Evolutionary conservation across 345 rosid species (phyloP).

Genomic region (Alliaria petiolata): DNA sequence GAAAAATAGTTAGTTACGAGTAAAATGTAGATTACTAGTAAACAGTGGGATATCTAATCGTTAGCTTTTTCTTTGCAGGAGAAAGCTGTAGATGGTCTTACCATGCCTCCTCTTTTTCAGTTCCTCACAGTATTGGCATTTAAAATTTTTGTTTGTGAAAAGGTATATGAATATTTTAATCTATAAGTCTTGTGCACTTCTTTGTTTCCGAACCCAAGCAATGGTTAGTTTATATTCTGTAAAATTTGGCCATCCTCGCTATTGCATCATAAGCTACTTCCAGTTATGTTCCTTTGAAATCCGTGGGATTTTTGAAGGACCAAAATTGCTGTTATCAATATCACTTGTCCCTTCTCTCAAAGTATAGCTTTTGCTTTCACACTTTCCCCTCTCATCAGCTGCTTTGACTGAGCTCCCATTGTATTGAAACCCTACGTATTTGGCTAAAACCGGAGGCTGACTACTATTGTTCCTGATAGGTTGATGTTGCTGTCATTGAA

Average conservation of each 20-base stretch:
- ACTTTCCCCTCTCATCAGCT: neutral
- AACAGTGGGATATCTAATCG: neutral
- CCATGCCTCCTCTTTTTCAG: constrained; percentile 96
- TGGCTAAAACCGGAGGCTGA: constrained; percentile 3
- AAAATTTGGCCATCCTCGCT: neutral
- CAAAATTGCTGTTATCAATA: neutral
- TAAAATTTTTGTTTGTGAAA: constrained; percentile 69
- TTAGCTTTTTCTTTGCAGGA: constrained; percentile 49
- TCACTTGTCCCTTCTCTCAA: neutral
- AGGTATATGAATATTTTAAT: constrained; percentile 37
- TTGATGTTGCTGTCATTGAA: constrained; percentile 86
- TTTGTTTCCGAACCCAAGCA: neutral
- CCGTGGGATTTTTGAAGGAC: neutral
- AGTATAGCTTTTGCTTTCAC: neutral
- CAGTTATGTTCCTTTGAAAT: neutral
- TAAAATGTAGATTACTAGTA: neutral
- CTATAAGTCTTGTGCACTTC: neutral
- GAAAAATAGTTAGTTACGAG: neutral
- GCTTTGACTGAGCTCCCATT: neutral
- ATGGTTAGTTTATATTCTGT: neutral
- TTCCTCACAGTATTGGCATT: constrained; percentile 82
- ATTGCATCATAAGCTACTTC: constrained; percentile 1
- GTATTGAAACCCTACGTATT: neutral
- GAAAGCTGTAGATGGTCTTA: constrained; percentile 59
- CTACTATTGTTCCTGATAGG: constrained; percentile 42